phyloP scores from a whole-genome alignment of 2,329 filamentous ascomycete species.

The Didymella segeticola region DNA sequence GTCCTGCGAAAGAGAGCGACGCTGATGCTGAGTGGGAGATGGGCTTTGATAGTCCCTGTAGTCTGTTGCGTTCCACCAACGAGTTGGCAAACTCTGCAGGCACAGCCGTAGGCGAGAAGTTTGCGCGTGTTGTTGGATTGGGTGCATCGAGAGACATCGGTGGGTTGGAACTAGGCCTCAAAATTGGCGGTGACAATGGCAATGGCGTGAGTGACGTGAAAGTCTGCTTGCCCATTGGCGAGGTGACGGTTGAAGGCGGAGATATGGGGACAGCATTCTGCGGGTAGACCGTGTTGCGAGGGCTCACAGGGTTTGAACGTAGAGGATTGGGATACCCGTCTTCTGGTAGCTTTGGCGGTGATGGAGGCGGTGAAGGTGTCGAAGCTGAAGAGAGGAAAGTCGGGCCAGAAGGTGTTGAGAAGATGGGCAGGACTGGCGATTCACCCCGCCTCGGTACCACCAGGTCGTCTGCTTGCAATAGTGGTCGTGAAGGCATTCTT shows the following conservation, averaged over 20 bases:
- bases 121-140: conserved; percentile 42
- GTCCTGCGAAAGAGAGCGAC: conserved; percentile 20
- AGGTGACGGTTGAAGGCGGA: conserved; percentile 31
- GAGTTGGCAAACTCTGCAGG: conserved; percentile 21
- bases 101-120: conserved; percentile 31
- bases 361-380: conserved; percentile 43
- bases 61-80: conserved; percentile 15
- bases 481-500: not conserved
- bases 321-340: conserved; percentile 34
- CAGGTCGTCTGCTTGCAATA: not conserved
- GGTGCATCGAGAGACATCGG: conserved; percentile 41
- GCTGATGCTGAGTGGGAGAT: conserved; percentile 32
- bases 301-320: conserved; percentile 29
- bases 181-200: conserved; percentile 42
- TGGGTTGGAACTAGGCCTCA: conserved; percentile 43
- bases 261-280: conserved; percentile 34
- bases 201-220: conserved; percentile 38
- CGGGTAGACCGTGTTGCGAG: conserved; percentile 20
- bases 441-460: not conserved
- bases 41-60: not conserved
- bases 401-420: conserved; percentile 28
- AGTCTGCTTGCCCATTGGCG: conserved; percentile 27
- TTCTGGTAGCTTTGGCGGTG: conserved; percentile 33
- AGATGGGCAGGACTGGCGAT: conserved; percentile 18
- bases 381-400: conserved; percentile 45